Base-by-base conservation (phyloP, 306 rosid species). In the Quercus bicolor region DNA sequence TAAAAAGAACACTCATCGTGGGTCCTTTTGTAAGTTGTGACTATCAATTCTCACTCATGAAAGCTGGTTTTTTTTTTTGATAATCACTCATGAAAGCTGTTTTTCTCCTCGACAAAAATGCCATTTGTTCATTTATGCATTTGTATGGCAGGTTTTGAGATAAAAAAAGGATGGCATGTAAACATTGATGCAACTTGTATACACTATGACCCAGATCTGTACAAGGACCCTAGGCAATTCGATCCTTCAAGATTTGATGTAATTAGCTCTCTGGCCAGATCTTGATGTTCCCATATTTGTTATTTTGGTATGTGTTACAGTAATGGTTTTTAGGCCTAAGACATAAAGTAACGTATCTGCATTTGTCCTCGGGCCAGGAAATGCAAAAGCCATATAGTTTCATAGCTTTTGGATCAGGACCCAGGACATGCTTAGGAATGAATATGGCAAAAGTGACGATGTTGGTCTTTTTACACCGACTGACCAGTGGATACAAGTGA, bases 161-260 rank as follows among this genome's bases (percentile, higher is more conserved):
- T 89, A 84, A 88, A 83, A 87, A 86, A 86, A 84, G 97, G 97
- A 21, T 91, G 97, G 94, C 92, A 90, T 52, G 91, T 84, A 61
- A 88, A 91, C 86, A 77, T 92, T 7, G 97, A 92, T 29, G 88
- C 90, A 71, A 87, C 97, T 72, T 82, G 86, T 54, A 81, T 92
- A 77, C 97, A 88, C 79, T 77, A 83, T 23, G 92, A 90, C 81
- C 86, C 94, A 74, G 89, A 88, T 69, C 66, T 86, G 79, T 79
- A 78, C 86, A 78, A 79, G 78, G 86, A 91, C 34, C 92, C 97
- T 3, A 74, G 81, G 84, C 78, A 79, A 74, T 92, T 92, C 83
- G 85, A 87, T 80, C 94, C 97, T 28, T 85, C 87, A 65, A 92
- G 97, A 92, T 92, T 88, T 84, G 92, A 88, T 76, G 97, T 90